Evolutionary conservation across 2,329 filamentous ascomycete species (phyloP).

Genomic region (Blastomyces emzantsi): DNA sequence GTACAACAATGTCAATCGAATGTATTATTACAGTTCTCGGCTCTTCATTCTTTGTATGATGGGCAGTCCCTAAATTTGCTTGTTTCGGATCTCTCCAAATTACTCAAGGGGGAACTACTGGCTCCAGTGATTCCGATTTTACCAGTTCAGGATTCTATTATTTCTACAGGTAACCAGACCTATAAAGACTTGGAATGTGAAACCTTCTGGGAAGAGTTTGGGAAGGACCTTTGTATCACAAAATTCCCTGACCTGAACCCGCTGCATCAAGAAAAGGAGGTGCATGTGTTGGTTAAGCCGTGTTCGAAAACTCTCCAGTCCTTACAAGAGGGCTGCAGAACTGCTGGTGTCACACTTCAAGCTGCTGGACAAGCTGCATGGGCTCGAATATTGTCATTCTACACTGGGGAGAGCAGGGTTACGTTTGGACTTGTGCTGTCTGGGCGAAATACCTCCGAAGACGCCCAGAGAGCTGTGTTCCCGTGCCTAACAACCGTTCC

Average conservation of each 20-base stretch:
- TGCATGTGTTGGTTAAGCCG: slow-evolving; percentile 27
- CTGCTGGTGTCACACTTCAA: slow-evolving; percentile 62
- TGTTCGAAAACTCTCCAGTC: slow-evolving; percentile 35
- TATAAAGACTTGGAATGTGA: slow-evolving; percentile 26
- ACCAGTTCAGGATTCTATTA: slow-evolving; percentile 37
- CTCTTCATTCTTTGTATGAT: slow-evolving; percentile 82
- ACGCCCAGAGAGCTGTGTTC: slow-evolving; percentile 54
- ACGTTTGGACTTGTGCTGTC: slow-evolving; percentile 76
- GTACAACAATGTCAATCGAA: slow-evolving; percentile 32
- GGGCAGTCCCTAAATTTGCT: slow-evolving; percentile 62
- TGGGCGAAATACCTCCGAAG: slow-evolving; percentile 53
- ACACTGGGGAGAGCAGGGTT: slow-evolving; percentile 63
- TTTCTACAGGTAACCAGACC: slow-evolving; percentile 27
- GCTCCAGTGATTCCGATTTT: slow-evolving; percentile 30
- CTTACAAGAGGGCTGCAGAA: slow-evolving; percentile 50
- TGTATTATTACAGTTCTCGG: slow-evolving; percentile 41
- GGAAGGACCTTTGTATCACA: slow-evolving; percentile 49
- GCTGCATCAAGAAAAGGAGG: slow-evolving; percentile 31
- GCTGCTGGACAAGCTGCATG: slow-evolving; percentile 68
- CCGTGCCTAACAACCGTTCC: slow-evolving; percentile 80
- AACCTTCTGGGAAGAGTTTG: slow-evolving; percentile 55
- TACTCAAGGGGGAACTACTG: slow-evolving; percentile 28
- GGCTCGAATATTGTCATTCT: slow-evolving; percentile 64
- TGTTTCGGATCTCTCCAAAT: slow-evolving; percentile 48
- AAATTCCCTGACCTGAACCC: slow-evolving; percentile 71